These are phyloP conservation scores for Neonectria faginata DNA, from an alignment of 2,329 filamentous ascomycete genomes.

Conservation along the genomic window DNA sequence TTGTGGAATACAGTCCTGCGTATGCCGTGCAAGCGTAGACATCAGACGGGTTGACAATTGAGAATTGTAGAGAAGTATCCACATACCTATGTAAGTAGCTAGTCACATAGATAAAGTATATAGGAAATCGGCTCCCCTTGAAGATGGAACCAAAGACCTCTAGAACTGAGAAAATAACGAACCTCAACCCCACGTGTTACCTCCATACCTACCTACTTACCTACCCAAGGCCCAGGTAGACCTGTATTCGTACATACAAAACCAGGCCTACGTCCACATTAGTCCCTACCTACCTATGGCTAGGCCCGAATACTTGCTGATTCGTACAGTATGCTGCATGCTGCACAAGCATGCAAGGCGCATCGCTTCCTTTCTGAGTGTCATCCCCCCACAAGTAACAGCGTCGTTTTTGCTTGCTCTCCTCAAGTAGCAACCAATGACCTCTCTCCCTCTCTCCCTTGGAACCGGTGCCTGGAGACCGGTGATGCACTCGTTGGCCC, in stretches of 20 bases:
- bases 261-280: not conserved
- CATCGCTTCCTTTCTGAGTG: conserved; percentile 23
- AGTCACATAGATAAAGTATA: not conserved
- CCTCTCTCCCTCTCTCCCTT: not conserved
- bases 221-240: conserved; percentile 1
- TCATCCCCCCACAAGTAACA: conserved; percentile 17
- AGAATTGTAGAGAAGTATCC: not conserved
- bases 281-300: not conserved
- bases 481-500: conserved; percentile 19
- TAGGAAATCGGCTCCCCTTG: not conserved
- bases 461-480: conserved; percentile 27
- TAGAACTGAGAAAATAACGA: not conserved
- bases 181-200: not conserved
- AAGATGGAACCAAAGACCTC: not conserved
- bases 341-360: conserved; percentile 28
- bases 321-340: conserved; percentile 21
- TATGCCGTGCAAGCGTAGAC: not conserved
- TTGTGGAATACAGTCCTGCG: conserved; percentile 3
- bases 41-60: not conserved
- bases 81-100: not conserved
- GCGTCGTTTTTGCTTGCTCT: conserved; percentile 19
- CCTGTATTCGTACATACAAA: not conserved
- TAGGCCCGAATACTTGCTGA: conserved; percentile 18
- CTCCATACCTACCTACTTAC: not conserved
- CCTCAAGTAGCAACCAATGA: conserved; percentile 15